Evolutionary conservation across 345 rosid species (phyloP).

Genomic region (Adansonia digitata): DNA sequence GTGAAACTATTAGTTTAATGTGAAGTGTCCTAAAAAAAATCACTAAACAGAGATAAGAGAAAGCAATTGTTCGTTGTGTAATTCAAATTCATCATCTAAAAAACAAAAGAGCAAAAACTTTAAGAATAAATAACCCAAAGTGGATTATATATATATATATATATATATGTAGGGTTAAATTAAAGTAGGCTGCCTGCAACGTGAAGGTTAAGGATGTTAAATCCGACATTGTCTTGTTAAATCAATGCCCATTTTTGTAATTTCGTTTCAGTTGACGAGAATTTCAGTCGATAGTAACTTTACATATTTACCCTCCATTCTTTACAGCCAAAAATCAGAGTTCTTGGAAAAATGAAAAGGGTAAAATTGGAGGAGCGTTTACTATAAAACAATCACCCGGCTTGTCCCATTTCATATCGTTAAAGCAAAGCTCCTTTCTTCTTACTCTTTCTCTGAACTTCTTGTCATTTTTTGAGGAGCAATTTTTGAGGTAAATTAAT

Average conservation of each 20-base stretch:
- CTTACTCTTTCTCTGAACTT: neutral
- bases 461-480: neutral
- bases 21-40: too few relatives aligned
- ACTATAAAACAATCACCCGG: neutral
- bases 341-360: neutral
- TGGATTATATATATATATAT: too few relatives aligned
- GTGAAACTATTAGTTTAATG: too few relatives aligned
- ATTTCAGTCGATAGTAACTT: neutral
- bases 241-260: neutral
- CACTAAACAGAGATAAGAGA: too few relatives aligned
- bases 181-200: too few relatives aligned
- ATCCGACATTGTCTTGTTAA: neutral
- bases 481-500: conserved; percentile 6
- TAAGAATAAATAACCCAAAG: too few relatives aligned
- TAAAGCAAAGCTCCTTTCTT: neutral
- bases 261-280: neutral
- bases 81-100: too few relatives aligned
- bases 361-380: neutral
- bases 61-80: too few relatives aligned
- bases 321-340: neutral
- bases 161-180: too few relatives aligned
- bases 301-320: neutral
- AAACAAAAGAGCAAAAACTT: too few relatives aligned
- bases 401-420: neutral
- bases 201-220: too few relatives aligned